A percentile compares a stretch with the other conserved stretches of the same genome.
Conservation (phyloP, 768 basidiomycete genomes). For the Termitomyces sp. region DNA sequence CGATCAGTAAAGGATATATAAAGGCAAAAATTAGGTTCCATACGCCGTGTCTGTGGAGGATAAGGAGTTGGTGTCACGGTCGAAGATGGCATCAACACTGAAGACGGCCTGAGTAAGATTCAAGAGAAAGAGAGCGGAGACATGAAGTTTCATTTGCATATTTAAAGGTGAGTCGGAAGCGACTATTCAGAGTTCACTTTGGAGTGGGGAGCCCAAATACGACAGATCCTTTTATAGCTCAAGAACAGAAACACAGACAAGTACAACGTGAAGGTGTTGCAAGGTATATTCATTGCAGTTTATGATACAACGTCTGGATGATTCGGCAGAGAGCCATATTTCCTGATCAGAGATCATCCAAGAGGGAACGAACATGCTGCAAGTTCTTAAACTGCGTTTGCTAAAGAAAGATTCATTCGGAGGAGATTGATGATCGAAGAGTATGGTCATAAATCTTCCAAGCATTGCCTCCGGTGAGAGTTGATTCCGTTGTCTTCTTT, state of each 20-base stretch:
- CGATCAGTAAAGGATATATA: not conserved
- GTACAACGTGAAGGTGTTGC: too few relatives aligned
- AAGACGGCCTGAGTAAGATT: not conserved
- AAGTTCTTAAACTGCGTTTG: too few relatives aligned
- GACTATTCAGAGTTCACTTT: not conserved
- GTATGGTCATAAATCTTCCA: too few relatives aligned
- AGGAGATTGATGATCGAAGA: too few relatives aligned
- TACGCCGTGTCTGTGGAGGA: not conserved
- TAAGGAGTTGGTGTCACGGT: not conserved
- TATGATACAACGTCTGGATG: too few relatives aligned
- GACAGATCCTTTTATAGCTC: not conserved
- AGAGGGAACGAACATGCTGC: too few relatives aligned
- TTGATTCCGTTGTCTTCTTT: too few relatives aligned
- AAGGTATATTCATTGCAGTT: too few relatives aligned
- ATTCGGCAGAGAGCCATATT: too few relatives aligned
- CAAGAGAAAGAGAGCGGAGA: not conserved
- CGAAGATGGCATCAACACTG: not conserved
- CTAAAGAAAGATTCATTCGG: too few relatives aligned
- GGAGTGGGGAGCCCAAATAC: not conserved
- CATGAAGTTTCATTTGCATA: constrained; percentile 18
- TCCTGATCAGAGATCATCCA: too few relatives aligned
- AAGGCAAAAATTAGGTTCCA: not conserved
- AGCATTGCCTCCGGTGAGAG: too few relatives aligned
- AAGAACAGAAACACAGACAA: not conserved
- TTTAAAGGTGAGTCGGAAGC: not conserved